These are phyloP conservation scores for Ricinus communis DNA, from an alignment of 345 rosid genomes.

Conservation along the genomic window DNA sequence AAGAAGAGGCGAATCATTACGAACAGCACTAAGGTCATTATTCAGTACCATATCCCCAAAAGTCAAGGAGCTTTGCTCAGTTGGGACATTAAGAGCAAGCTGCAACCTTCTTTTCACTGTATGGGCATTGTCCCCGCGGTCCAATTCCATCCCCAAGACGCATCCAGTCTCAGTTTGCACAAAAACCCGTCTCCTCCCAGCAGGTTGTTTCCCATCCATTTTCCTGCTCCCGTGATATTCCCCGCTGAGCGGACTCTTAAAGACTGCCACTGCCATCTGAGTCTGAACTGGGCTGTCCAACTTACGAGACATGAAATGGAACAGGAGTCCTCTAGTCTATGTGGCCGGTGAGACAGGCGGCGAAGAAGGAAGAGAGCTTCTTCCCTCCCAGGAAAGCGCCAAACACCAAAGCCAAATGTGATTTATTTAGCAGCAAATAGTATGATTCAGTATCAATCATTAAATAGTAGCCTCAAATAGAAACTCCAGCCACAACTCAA, in stretches of 20 bases:
- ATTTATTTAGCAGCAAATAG: constrained; percentile 18
- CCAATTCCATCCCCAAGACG: constrained; percentile 97
- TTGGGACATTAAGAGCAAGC: constrained; percentile 80
- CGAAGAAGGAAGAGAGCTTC: constrained; percentile 42
- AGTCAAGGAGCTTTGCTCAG: constrained; percentile 74
- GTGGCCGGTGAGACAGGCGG: constrained; percentile 41
- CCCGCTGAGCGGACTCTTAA: constrained; percentile 70
- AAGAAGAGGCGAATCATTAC: constrained; percentile 84
- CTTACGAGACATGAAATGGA: constrained; percentile 78
- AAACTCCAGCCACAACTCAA: constrained; percentile 23
- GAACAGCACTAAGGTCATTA: constrained; percentile 86
- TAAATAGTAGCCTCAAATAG: constrained; percentile 34
- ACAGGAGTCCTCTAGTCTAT: constrained; percentile 28
- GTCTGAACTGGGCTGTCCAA: constrained; percentile 96
- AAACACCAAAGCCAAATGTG: constrained; percentile 39
- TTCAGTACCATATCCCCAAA: constrained; percentile 87
- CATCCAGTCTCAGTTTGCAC: constrained; percentile 97
- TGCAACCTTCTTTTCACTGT: constrained; percentile 93
- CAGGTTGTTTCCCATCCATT: constrained; percentile 69
- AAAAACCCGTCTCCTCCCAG: constrained; percentile 82
- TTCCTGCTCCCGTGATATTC: constrained; percentile 51
- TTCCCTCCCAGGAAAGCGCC: constrained; percentile 46
- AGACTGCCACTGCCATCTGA: constrained; percentile 88
- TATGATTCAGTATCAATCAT: constrained; percentile 41
- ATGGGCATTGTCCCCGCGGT: constrained; percentile 88